phyloP scores from a whole-genome alignment of 1,139 yeast species.

The Geotrichum phurueaensis region DNA sequence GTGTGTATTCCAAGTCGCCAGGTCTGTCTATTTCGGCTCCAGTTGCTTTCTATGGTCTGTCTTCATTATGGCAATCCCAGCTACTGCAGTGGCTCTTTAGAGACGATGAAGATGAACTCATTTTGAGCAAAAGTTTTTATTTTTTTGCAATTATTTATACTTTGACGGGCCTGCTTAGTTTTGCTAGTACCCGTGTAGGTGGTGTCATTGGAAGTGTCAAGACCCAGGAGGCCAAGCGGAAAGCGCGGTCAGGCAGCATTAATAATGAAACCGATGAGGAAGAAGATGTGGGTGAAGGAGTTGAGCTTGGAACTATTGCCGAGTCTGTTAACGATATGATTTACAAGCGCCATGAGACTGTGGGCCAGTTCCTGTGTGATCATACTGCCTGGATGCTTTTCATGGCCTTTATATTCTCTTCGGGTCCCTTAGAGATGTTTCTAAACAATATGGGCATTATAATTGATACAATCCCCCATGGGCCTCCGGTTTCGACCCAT shows the following conservation, averaged over 20 bases:
- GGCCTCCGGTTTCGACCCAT: constrained; percentile 41
- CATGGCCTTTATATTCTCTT: constrained; percentile 55
- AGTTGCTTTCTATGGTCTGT: constrained; percentile 78
- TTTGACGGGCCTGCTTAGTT: constrained; percentile 25
- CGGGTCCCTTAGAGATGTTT: constrained; percentile 87
- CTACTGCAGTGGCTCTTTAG: constrained; percentile 37
- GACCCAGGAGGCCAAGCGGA: constrained; percentile 18
- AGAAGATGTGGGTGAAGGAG: neutral
- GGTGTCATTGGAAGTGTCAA: constrained; percentile 18
- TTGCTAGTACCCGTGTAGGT: constrained; percentile 20
- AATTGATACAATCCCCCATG: constrained; percentile 33
- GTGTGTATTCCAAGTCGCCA: constrained; percentile 65
- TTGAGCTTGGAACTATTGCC: constrained; percentile 1
- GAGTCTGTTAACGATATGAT: constrained; percentile 7
- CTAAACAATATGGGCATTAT: constrained; percentile 75
- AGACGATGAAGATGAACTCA: constrained; percentile 34
- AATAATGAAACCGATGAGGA: neutral
- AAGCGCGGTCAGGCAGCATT: neutral
- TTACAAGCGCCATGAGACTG: constrained; percentile 13
- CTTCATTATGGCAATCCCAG: constrained; percentile 53
- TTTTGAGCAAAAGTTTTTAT: constrained; percentile 50
- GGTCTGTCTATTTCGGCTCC: constrained; percentile 85
- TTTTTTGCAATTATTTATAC: constrained; percentile 47
- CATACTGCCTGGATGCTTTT: constrained; percentile 61
- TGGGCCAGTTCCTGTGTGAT: constrained; percentile 48